Percentiles rank a stretch among this genome's conserved stretches.
Evolutionary conservation across 306 rosid genomes (phyloP).

Genomic region (Styphnolobium japonicum): DNA sequence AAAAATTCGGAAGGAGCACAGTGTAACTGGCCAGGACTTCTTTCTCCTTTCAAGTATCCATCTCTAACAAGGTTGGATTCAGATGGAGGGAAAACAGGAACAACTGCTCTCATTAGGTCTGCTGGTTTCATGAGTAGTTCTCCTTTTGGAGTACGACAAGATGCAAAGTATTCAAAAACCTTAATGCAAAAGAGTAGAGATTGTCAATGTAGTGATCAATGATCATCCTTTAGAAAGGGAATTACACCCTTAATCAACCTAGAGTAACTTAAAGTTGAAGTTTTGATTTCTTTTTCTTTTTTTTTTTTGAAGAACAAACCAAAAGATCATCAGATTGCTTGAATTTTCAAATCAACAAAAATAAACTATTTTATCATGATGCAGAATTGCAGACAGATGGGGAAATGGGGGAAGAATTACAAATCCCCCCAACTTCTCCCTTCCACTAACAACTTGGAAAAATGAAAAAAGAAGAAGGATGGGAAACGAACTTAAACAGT

Average conservation of each 20-base stretch:
- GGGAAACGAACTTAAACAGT: no score
- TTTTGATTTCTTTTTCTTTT: no score
- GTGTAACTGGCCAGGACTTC: conserved; percentile 71
- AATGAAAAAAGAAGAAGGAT: no score
- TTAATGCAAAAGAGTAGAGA: conserved; percentile 30
- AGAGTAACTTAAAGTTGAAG: conserved; percentile 1
- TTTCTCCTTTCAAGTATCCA: conserved; percentile 84
- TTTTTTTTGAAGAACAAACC: no score
- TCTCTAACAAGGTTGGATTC: conserved; percentile 91
- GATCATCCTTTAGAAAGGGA: neutral
- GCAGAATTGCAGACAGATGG: no score
- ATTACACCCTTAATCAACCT: neutral
- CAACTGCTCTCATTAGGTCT: conserved; percentile 91
- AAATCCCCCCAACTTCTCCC: no score
- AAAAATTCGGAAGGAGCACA: conserved; percentile 74
- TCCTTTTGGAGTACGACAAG: conserved; percentile 59
- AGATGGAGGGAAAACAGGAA: conserved; percentile 97
- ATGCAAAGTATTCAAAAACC: conserved; percentile 96
- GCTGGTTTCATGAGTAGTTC: conserved; percentile 75
- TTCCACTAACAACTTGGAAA: no score
- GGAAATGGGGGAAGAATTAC: no score
- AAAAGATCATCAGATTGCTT: no score
- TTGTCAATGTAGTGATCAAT: conserved; percentile 20
- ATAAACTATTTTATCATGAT: no score
- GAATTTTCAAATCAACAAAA: neutral